Evolutionary conservation across 768 basidiomycete genomes (phyloP), one percentile per base, ranked within the genome.

Genomic region (Tricholoma matsutake): DNA sequence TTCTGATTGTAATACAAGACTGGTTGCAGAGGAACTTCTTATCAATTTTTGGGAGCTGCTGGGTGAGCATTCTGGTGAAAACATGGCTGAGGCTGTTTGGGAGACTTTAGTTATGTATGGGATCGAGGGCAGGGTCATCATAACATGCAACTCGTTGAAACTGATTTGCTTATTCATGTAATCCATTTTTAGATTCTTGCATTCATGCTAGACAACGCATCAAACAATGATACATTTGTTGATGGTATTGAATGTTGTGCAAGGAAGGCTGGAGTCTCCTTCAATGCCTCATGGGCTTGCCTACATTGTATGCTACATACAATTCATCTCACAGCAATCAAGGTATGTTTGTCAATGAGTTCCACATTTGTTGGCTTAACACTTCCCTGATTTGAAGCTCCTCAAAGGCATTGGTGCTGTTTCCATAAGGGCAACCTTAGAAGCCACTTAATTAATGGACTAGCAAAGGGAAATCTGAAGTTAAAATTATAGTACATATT

Each of bases 31-130:
- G 52, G 68, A 71, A 57, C 13, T 64, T 11, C 54, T 73, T 5
- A 67, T 73, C 32, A 67, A 73, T 58, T 72, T 73, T 41, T 45
- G 55, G 6, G 72, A 73, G 59, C 57, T 73, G 5, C 34, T 70
- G 13, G 70, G 70, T 2, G 61, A 63, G 28, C 72, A 72, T 47
- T 25, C 22, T 25, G 22, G 22, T 25, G 22, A 25, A 25, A 25
- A 25, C 22, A 25, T 25, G 22, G 22, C 69, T 4, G 59, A 62
- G 8, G 58, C 53, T 1, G 68, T 72, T 5, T 72, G 65, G 63
- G 52, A 64, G 14, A 65, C 60, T 4, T 28, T 71, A 2, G 56
- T 66, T 41, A 37, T 25, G 20, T 71, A 65, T 54, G 67, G 67
- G 6, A 31, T 71, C 6, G 49, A 61, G 7, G 56, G 37, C 16